Evolutionary conservation across 2,329 filamentous ascomycete species (phyloP).

Genomic region (Mycosphaerella arachidis): DNA sequence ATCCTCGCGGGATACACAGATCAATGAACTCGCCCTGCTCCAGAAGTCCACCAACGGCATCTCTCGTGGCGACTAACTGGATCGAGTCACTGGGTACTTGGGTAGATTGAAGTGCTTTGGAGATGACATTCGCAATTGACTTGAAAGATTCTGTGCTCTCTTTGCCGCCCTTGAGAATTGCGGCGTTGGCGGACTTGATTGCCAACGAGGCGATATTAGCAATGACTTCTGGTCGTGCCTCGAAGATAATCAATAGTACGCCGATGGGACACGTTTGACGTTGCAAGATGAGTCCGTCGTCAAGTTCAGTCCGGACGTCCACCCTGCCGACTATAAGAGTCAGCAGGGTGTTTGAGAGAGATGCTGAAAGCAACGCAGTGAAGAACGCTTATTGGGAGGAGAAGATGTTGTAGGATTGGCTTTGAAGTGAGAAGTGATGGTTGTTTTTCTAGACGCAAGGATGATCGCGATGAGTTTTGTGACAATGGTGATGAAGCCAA

Average conservation of each 20-base stretch:
- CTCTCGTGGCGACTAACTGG: conserved; percentile 89
- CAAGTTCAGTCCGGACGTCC: conserved; percentile 76
- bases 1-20: conserved; percentile 87
- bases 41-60: conserved; percentile 84
- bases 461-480: not conserved
- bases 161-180: conserved; percentile 94
- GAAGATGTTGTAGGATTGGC: conserved; percentile 3
- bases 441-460: not conserved
- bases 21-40: conserved; percentile 84
- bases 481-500: not conserved
- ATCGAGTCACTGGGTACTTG: conserved; percentile 79
- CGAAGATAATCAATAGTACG: conserved; percentile 97
- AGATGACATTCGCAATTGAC: conserved; percentile 82
- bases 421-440: not conserved
- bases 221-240: conserved; percentile 95
- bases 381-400: not conserved
- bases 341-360: conserved; percentile 24
- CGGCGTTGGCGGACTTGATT: conserved; percentile 95
- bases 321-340: conserved; percentile 67
- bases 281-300: conserved; percentile 80
- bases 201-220: conserved; percentile 95
- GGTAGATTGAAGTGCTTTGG: conserved; percentile 66
- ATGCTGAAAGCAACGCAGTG: conserved; percentile 1
- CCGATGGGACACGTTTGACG: conserved; percentile 92
- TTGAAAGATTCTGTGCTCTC: conserved; percentile 95